Evolutionary conservation across 257 asterid genomes (phyloP).

Genomic region (Nicotiana benthamiana): DNA sequence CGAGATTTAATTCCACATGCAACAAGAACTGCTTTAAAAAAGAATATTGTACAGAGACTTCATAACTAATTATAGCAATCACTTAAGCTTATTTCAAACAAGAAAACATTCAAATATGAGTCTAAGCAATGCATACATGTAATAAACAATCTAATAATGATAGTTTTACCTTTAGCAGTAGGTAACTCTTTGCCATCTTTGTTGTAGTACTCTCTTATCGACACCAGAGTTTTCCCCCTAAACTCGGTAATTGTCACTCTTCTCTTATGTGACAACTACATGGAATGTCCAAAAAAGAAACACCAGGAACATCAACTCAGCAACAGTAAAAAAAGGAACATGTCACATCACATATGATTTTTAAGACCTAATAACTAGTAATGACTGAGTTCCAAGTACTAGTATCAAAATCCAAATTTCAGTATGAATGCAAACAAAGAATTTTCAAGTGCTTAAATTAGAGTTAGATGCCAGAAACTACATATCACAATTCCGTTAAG

Average conservation of each 20-base stretch:
- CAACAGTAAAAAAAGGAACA: not conserved
- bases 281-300: not conserved
- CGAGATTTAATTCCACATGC: not conserved
- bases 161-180: conserved; percentile 61
- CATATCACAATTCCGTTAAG: not conserved
- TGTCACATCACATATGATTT: not conserved
- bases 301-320: not conserved
- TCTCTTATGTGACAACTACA: conserved; percentile 67
- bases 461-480: not conserved
- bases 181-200: conserved; percentile 91
- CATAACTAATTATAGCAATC: not conserved
- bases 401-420: not conserved
- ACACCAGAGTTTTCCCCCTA: conserved; percentile 75
- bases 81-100: not conserved
- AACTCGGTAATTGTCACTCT: conserved; percentile 88
- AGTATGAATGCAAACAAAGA: not conserved
- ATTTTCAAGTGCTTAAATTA: not conserved
- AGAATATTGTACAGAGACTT: not conserved
- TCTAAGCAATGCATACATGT: not conserved
- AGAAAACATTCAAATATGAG: not conserved
- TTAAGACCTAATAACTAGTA: not conserved
- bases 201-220: conserved; percentile 80
- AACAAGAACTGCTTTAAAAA: not conserved
- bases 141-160: not conserved
- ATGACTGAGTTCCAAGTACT: not conserved